Percentiles rank a stretch among this genome's conserved stretches.
These are phyloP conservation scores for Edaphochlamys debaryana DNA, from an alignment of 139 green algal genomes.

Conservation along the genomic window DNA sequence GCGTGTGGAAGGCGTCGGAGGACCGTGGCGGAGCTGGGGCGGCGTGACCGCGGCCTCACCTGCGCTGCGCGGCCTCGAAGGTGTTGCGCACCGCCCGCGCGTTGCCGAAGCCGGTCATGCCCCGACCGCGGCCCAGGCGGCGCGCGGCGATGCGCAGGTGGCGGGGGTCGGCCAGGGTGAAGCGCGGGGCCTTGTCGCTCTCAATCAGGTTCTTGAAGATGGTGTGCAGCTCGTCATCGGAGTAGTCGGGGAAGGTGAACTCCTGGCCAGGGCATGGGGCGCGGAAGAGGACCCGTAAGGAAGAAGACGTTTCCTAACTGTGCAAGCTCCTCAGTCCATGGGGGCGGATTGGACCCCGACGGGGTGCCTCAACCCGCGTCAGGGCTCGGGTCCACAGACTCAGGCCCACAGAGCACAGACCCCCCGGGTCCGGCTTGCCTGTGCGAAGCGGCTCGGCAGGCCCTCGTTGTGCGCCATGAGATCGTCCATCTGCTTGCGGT, in stretches of 20 bases:
- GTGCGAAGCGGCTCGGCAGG: slow-evolving; percentile 58
- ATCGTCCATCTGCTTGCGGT: slow-evolving; percentile 65
- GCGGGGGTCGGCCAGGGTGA: slow-evolving; percentile 50
- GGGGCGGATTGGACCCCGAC: too few species aligned
- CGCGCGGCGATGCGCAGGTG: slow-evolving; percentile 50
- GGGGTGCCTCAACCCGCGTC: too few species aligned
- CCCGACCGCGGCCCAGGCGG: slow-evolving; percentile 54
- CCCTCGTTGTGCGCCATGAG: slow-evolving; percentile 63
- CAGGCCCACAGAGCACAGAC: too few species aligned
- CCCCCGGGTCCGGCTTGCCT: too few species aligned
- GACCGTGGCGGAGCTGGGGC: too few species aligned
- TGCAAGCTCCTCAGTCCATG: too few species aligned
- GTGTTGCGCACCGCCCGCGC: slow-evolving; percentile 60
- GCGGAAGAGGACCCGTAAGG: too few species aligned
- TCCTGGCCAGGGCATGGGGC: too few species aligned
- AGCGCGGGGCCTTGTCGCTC: slow-evolving; percentile 12
- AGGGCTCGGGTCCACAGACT: too few species aligned
- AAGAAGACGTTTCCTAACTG: too few species aligned
- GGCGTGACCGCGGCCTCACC: too few species aligned
- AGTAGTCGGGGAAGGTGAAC: slow-evolving; percentile 55
- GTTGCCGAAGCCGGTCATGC: slow-evolving; percentile 60
- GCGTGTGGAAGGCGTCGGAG: too few species aligned
- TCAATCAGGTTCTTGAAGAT: slow-evolving; percentile 52
- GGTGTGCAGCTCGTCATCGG: slow-evolving; percentile 52
- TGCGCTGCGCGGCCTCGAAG: slow-evolving; percentile 44